phyloP scores from a whole-genome alignment of 1,139 yeast genomes.

The Meyerozyma athensensis region DNA sequence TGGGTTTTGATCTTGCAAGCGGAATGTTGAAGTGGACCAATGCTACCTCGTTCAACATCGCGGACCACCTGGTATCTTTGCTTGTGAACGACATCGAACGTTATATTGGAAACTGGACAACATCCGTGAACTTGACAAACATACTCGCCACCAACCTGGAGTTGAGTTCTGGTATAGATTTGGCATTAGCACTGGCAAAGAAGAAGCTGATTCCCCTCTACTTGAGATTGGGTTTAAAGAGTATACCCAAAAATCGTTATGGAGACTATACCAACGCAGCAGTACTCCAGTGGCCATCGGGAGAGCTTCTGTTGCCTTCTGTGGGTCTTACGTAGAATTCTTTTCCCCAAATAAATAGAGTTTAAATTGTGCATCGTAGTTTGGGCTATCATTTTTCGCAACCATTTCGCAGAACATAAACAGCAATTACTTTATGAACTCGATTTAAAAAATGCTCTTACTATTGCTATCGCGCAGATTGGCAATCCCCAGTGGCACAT shows the following conservation, averaged over 20 bases:
- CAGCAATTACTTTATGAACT: no score
- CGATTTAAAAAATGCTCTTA: no score
- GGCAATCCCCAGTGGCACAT: no score
- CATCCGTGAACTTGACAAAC: slow-evolving; percentile 35
- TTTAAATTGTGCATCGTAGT: no score
- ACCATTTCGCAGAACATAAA: no score
- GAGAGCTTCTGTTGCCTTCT: slow-evolving; percentile 34
- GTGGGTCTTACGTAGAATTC: slow-evolving; percentile 16
- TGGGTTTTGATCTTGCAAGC: slow-evolving; percentile 26
- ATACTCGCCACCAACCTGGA: slow-evolving; percentile 31
- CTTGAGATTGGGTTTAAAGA: slow-evolving; percentile 51
- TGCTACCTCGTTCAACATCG: slow-evolving; percentile 6
- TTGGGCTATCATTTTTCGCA: no score
- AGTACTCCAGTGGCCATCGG: slow-evolving; percentile 52
- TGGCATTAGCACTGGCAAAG: slow-evolving; percentile 15
- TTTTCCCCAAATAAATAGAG: no score
- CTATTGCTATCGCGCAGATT: no score
- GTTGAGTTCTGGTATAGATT: slow-evolving; percentile 10
- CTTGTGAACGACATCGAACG: slow-evolving; percentile 77
- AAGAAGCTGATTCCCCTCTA: slow-evolving; percentile 39
- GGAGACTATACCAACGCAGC: slow-evolving; percentile 62
- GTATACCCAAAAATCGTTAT: slow-evolving; percentile 32
- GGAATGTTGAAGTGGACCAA: slow-evolving; percentile 35
- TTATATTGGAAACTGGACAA: slow-evolving; percentile 49
- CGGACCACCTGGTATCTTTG: slow-evolving; percentile 50